Percentiles rank a stretch among this genome's conserved stretches.
Conservation (phyloP, 2,329 filamentous ascomycete genomes). For the Hypomyces rosellus region DNA sequence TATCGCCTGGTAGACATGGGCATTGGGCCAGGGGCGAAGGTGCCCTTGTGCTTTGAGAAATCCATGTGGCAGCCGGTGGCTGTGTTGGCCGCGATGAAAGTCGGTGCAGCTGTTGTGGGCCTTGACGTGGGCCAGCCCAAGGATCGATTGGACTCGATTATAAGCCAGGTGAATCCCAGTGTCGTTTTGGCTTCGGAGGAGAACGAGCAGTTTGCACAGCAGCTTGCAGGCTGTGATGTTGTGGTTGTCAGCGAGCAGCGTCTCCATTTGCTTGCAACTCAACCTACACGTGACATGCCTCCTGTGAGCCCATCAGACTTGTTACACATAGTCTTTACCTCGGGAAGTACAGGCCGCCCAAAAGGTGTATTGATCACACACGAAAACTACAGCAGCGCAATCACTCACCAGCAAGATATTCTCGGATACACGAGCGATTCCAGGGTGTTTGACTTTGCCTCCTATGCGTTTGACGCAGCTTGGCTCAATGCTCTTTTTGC, state of each 20-base stretch:
- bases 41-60: not conserved
- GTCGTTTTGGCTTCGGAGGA: too few relatives aligned
- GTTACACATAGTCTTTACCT: conserved; percentile 42
- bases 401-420: not conserved
- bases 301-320: not conserved
- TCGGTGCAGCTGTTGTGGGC: not conserved
- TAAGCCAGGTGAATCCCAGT: not conserved
- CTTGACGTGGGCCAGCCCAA: not conserved
- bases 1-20: too few relatives aligned
- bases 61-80: not conserved
- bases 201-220: too few relatives aligned
- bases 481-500: conserved; percentile 7
- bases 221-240: too few relatives aligned
- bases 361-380: conserved; percentile 36
- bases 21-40: not conserved
- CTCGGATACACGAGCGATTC: not conserved
- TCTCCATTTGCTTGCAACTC: not conserved
- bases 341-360: conserved; percentile 43
- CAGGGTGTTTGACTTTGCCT: conserved; percentile 13
- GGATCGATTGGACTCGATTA: not conserved
- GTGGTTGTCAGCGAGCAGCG: not conserved
- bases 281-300: not conserved
- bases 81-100: not conserved
- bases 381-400: not conserved
- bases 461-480: conserved; percentile 14